phyloP scores from a whole-genome alignment of 805 yeast species.

The Nakazawaea siamensis region DNA sequence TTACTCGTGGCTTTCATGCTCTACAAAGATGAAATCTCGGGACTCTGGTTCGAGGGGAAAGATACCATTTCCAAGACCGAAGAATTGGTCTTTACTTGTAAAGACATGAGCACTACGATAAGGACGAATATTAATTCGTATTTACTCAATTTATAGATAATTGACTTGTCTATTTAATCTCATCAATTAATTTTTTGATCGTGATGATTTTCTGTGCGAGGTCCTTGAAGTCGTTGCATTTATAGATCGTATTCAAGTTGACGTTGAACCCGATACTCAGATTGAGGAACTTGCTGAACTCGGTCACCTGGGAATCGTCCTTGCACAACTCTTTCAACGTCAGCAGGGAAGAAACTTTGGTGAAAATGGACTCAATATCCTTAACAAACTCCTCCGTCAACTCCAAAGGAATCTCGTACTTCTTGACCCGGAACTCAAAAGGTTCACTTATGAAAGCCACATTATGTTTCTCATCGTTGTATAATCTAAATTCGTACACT shows the following conservation, averaged over 20 bases:
- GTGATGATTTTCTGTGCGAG: constrained; percentile 19
- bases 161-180: constrained; percentile 2
- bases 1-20: constrained; percentile 44
- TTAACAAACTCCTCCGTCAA: constrained; percentile 26
- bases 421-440: constrained; percentile 45
- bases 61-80: constrained; percentile 25
- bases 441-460: constrained; percentile 61
- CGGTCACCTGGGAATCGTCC: constrained; percentile 12
- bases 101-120: constrained; percentile 31
- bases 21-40: constrained; percentile 51
- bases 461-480: constrained; percentile 56
- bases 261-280: constrained; percentile 23
- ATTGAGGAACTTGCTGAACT: constrained; percentile 16
- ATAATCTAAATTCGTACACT: constrained; percentile 66
- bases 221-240: constrained; percentile 25
- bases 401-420: constrained; percentile 25
- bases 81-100: constrained; percentile 24
- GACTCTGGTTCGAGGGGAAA: constrained; percentile 43
- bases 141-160: constrained; percentile 17
- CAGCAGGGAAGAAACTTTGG: not conserved
- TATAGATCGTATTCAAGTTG: constrained; percentile 31
- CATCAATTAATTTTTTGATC: constrained; percentile 18
- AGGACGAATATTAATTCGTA: constrained; percentile 38
- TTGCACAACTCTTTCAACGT: constrained; percentile 11
- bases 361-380: constrained; percentile 18